These are phyloP conservation scores for Aspergillus brunneoviolaceus DNA, from an alignment of 2,329 filamentous ascomycete species.

Conservation along the genomic window DNA sequence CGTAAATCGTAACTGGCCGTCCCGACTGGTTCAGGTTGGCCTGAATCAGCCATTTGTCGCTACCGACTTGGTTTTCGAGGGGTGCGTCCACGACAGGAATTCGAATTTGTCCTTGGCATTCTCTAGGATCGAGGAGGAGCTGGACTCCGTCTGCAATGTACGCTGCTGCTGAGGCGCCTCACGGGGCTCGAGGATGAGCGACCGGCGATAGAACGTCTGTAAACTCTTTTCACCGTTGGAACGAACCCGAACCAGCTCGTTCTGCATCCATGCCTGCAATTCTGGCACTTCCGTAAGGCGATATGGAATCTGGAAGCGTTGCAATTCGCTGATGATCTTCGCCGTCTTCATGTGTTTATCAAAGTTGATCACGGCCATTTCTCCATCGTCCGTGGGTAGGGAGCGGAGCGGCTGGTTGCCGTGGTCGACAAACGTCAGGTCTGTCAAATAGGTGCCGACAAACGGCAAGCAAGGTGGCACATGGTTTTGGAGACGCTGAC, in stretches of 20 bases:
- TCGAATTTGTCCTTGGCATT: slow-evolving; percentile 53
- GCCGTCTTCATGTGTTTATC: slow-evolving; percentile 95
- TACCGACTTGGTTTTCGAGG: slow-evolving; percentile 43
- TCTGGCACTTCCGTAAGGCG: slow-evolving; percentile 78
- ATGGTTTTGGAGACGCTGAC: slow-evolving; percentile 78
- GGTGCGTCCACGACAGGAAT: slow-evolving; percentile 53
- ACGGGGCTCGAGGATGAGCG: slow-evolving; percentile 73
- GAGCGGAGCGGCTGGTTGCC: slow-evolving; percentile 85
- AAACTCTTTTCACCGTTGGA: slow-evolving; percentile 61
- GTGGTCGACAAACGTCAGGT: slow-evolving; percentile 92
- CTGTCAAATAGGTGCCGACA: slow-evolving; percentile 92
- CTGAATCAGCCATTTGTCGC: slow-evolving; percentile 32
- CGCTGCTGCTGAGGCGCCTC: slow-evolving; percentile 29
- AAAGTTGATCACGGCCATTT: slow-evolving; percentile 87
- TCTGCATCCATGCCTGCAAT: slow-evolving; percentile 88
- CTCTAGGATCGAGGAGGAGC: slow-evolving; percentile 36
- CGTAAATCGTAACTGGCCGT: slow-evolving; percentile 20
- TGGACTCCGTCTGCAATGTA: slow-evolving; percentile 28
- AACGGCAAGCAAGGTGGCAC: slow-evolving; percentile 93
- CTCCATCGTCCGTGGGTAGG: slow-evolving; percentile 63
- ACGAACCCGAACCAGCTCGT: slow-evolving; percentile 75
- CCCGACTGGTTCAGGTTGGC: slow-evolving; percentile 1
- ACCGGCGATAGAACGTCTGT: slow-evolving; percentile 75
- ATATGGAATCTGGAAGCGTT: slow-evolving; percentile 94
- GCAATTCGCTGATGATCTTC: slow-evolving; percentile 91